Percentiles rank a stretch among this genome's conserved stretches.
Evolutionary conservation across 192 early-diverging fungal species (phyloP).

Genomic region (Coemansia sp.): DNA sequence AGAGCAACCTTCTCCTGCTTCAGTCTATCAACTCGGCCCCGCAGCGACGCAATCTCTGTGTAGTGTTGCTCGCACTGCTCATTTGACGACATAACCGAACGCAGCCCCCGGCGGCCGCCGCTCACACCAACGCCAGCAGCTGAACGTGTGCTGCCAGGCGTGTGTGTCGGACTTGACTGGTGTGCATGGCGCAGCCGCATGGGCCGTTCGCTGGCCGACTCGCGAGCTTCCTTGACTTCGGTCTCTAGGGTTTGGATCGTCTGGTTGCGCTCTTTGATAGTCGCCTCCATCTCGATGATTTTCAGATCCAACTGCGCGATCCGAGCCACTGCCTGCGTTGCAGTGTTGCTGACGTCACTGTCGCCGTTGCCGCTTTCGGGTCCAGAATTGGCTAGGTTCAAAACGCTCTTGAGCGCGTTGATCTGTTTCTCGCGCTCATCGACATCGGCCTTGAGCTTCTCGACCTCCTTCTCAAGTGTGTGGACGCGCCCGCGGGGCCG

Average conservation of each 20-base stretch:
- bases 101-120: slow-evolving; percentile 7
- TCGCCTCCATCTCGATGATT: slow-evolving; percentile 28
- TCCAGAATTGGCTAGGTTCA: slow-evolving; percentile 22
- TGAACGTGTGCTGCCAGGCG: not conserved
- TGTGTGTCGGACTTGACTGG: slow-evolving; percentile 1
- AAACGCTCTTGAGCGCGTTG: slow-evolving; percentile 25
- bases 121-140: not conserved
- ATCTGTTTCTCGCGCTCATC: slow-evolving; percentile 33
- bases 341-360: slow-evolving; percentile 4
- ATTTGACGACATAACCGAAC: not conserved
- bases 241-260: slow-evolving; percentile 15
- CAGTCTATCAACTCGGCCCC: slow-evolving; percentile 29
- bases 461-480: slow-evolving; percentile 38
- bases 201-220: slow-evolving; percentile 37
- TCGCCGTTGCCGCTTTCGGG: not conserved
- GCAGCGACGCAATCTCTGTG: slow-evolving; percentile 35
- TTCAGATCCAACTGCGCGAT: slow-evolving; percentile 47
- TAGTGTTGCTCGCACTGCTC: slow-evolving; percentile 29
- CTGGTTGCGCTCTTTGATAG: slow-evolving; percentile 23
- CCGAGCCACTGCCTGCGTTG: slow-evolving; percentile 1
- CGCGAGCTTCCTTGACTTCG: slow-evolving; percentile 26
- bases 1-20: slow-evolving; percentile 40
- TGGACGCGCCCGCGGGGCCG: slow-evolving; percentile 23
- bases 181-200: slow-evolving; percentile 51
- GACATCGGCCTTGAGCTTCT: slow-evolving; percentile 31